A percentile compares a stretch with the other conserved stretches of the same genome.
These are phyloP conservation scores for Centaurea solstitialis DNA, from an alignment of 129 eudicot species.

Conservation along the genomic window DNA sequence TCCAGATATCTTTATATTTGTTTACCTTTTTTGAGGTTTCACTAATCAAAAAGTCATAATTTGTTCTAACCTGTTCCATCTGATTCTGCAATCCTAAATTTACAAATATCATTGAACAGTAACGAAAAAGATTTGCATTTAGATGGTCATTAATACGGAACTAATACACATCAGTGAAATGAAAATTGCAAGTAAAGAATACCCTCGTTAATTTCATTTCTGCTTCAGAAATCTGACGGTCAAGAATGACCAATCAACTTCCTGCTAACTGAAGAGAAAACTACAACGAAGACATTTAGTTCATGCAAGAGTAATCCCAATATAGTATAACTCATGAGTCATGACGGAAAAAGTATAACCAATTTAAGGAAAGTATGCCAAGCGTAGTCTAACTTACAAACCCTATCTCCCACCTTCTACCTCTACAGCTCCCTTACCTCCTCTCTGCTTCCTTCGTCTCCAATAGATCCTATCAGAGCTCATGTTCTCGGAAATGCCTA, in stretches of 20 bases:
- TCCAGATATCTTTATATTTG: not conserved
- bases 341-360: not conserved
- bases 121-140: not conserved
- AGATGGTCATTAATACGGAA: not conserved
- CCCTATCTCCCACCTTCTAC: no score
- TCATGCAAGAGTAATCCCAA: not conserved
- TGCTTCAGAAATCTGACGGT: not conserved
- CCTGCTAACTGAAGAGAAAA: not conserved
- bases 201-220: not conserved
- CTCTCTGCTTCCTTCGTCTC: not conserved
- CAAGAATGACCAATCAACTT: not conserved
- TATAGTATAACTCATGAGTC: not conserved
- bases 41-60: conserved; percentile 3
- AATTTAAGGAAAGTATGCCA: not conserved
- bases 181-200: not conserved
- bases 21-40: conserved; percentile 9
- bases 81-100: conserved; percentile 1
- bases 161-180: not conserved
- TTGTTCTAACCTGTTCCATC: conserved; percentile 10
- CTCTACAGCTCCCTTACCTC: no score
- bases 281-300: not conserved
- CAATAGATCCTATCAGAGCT: not conserved
- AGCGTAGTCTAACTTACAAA: no score
- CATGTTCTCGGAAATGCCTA: not conserved
- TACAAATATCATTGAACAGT: not conserved